Conservation (phyloP, 441 rosid genomes). For the Erodium trifolium region DNA sequence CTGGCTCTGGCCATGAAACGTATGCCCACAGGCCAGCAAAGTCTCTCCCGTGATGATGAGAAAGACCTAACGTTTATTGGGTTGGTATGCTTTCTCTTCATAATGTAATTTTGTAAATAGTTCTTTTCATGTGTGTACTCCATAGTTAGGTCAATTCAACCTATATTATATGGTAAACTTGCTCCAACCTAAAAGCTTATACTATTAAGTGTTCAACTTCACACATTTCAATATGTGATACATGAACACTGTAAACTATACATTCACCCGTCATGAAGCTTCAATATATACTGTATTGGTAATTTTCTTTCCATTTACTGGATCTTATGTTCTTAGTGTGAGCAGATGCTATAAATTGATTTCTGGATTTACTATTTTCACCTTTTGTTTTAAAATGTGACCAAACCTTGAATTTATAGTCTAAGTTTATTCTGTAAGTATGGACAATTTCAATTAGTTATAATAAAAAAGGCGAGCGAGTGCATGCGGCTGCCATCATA, state of each 20-base stretch:
- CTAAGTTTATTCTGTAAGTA: not conserved
- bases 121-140: not conserved
- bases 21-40: slow-evolving; percentile 68
- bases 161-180: not conserved
- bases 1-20: slow-evolving; percentile 82
- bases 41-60: slow-evolving; percentile 75
- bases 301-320: not conserved
- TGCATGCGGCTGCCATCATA: not conserved
- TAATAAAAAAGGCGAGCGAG: not conserved
- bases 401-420: not conserved
- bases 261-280: not conserved
- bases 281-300: not conserved
- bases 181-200: not conserved
- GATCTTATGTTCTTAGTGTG: not conserved
- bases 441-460: not conserved
- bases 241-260: not conserved
- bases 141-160: not conserved
- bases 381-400: not conserved
- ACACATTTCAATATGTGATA: not conserved
- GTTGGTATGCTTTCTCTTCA: slow-evolving; percentile 86
- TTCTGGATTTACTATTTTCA: not conserved
- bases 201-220: not conserved
- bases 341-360: not conserved
- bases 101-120: slow-evolving; percentile 15
- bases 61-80: slow-evolving; percentile 96